Conservation (phyloP, 352 stramenopile genomes). For the Globisporangium emineosum region DNA sequence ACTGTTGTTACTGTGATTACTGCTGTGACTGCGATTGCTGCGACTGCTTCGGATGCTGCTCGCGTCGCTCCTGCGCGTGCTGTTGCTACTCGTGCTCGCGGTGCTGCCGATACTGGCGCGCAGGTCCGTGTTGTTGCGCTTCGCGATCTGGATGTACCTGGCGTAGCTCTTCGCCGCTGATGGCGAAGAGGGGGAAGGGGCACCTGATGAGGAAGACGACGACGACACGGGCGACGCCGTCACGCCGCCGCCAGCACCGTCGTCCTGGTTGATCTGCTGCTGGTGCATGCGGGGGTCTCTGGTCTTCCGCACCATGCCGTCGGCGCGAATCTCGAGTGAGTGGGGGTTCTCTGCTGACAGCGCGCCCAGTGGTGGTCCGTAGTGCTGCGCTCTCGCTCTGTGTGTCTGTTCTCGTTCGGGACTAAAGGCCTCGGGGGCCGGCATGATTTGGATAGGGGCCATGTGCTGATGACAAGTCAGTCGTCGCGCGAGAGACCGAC, state of each 20-base stretch:
- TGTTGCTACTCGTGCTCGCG: conserved; percentile 20
- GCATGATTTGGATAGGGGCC: too few relatives aligned
- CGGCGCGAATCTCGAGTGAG: conserved; percentile 10
- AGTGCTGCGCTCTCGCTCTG: neutral
- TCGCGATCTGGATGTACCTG: conserved; percentile 13
- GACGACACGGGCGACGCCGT: conserved; percentile 1
- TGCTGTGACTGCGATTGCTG: neutral
- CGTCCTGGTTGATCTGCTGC: neutral
- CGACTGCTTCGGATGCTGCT: conserved; percentile 5
- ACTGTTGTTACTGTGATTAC: neutral
- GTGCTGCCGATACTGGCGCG: conserved; percentile 18
- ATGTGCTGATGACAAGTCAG: conserved; percentile 14
- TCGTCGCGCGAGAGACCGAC: neutral
- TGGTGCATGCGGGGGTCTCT: neutral
- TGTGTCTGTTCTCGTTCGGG: neutral
- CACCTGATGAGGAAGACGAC: neutral
- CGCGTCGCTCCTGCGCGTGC: conserved; percentile 14
- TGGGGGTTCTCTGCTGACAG: neutral
- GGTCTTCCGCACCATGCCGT: conserved; percentile 7
- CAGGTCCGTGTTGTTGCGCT: conserved; percentile 9
- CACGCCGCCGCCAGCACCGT: neutral
- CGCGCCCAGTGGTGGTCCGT: conserved; percentile 3
- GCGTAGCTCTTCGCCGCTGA: conserved; percentile 5
- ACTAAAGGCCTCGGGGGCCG: too few relatives aligned
- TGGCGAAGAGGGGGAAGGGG: too few relatives aligned